Conservation (phyloP, 176 grass and related monocot species). For the Guadua angustifolia region DNA sequence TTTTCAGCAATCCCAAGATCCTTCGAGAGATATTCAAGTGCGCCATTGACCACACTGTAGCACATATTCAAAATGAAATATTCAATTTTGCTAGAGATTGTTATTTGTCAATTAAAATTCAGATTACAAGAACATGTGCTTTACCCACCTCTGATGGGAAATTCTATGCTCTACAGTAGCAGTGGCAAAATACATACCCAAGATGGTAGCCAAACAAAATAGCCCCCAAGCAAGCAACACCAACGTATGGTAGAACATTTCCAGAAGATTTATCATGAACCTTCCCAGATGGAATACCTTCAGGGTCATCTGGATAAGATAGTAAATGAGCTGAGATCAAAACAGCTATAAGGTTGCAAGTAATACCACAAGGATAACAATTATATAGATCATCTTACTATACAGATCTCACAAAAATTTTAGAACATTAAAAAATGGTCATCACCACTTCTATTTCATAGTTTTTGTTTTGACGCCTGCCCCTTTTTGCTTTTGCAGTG, state of each 20-base stretch:
- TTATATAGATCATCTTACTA: not conserved
- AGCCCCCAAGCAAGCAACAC: constrained; percentile 92
- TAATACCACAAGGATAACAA: not conserved
- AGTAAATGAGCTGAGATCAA: constrained; percentile 8
- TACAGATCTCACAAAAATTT: not conserved
- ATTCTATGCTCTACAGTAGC: not conserved
- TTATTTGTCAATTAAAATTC: not conserved
- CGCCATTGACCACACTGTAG: constrained; percentile 90
- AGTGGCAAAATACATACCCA: constrained; percentile 55
- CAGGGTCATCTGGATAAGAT: constrained; percentile 64
- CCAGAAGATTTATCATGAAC: constrained; percentile 74
- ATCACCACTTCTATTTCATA: not conserved
- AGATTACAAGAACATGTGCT: not conserved
- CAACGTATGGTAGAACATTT: constrained; percentile 90
- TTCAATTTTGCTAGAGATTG: constrained; percentile 1
- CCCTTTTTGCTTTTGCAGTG: too few relatives aligned
- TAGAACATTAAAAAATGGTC: not conserved
- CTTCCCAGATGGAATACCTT: constrained; percentile 67
- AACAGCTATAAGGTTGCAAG: not conserved
- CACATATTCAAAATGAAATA: constrained; percentile 27
- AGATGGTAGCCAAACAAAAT: constrained; percentile 99
- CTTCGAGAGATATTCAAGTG: constrained; percentile 88
- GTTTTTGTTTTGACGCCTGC: too few relatives aligned
- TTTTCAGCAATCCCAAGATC: constrained; percentile 87
- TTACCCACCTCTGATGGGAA: not conserved